A percentile compares a stretch with the other conserved stretches of the same genome.
Conservation (phyloP, 139 green algal genomes). For the Volvox reticuliferus region DNA sequence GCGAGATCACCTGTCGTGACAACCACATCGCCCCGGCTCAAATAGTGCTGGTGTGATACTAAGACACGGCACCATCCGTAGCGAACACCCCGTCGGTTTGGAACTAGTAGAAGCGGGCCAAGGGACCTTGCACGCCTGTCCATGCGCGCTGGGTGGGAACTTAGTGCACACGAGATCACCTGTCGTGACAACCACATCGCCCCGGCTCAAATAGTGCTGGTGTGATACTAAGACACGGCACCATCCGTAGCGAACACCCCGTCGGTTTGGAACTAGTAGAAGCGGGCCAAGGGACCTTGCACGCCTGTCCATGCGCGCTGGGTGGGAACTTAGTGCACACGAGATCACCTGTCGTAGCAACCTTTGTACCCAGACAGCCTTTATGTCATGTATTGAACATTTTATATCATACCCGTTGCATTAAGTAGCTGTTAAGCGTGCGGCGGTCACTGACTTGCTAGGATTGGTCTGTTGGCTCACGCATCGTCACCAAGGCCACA, state of each 20-base stretch:
- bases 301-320: constrained; percentile 17
- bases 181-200: constrained; percentile 27
- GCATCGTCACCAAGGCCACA: no score
- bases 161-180: constrained; percentile 43
- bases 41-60: constrained; percentile 18
- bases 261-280: background rate
- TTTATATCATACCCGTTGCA: no score
- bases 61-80: background rate
- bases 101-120: constrained; percentile 14
- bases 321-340: constrained; percentile 35
- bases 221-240: constrained; percentile 10
- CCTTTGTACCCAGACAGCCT: constrained; percentile 14
- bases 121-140: constrained; percentile 25
- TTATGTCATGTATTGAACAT: background rate
- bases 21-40: constrained; percentile 29
- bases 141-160: constrained; percentile 43
- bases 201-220: background rate
- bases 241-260: background rate
- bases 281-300: constrained; percentile 43
- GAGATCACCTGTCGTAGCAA: constrained; percentile 24
- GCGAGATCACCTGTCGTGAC: constrained; percentile 29
- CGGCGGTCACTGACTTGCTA: no score
- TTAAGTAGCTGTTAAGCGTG: no score
- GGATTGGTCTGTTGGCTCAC: no score
- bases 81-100: background rate